These are phyloP conservation scores for Lachancea dasiensis DNA, from an alignment of 805 yeast species.

Conservation along the genomic window DNA sequence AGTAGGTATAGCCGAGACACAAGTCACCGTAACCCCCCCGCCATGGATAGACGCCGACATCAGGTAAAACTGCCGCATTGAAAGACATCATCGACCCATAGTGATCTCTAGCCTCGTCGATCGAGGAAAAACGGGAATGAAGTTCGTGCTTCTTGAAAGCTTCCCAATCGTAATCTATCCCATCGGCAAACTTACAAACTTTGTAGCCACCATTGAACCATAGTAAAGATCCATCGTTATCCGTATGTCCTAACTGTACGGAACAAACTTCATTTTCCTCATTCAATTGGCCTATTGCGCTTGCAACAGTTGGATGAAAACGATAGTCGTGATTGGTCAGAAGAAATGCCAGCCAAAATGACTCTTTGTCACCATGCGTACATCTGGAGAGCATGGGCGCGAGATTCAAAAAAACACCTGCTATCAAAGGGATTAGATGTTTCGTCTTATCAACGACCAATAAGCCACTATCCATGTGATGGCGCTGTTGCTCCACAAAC, in stretches of 20 bases:
- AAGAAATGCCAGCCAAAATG: conserved; percentile 62
- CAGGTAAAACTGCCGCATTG: conserved; percentile 13
- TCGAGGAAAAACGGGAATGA: conserved; percentile 5
- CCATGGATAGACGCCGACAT: conserved; percentile 6
- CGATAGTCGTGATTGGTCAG: conserved; percentile 45
- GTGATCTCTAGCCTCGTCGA: conserved; percentile 8
- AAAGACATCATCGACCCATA: conserved; percentile 11
- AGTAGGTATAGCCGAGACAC: conserved; percentile 9
- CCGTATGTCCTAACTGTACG: conserved; percentile 15
- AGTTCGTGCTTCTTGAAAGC: conserved; percentile 7
- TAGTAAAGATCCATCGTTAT: conserved; percentile 9
- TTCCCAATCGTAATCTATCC: conserved; percentile 12
- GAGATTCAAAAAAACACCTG: conserved; percentile 39
- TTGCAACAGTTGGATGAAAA: conserved; percentile 13
- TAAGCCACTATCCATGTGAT: conserved; percentile 46
- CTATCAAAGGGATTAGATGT: conserved; percentile 45
- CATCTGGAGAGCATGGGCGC: conserved; percentile 42
- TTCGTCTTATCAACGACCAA: conserved; percentile 35
- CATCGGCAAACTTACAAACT: conserved; percentile 14
- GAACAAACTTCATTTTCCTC: conserved; percentile 13
- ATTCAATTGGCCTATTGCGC: conserved; percentile 14
- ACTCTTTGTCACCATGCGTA: conserved; percentile 71
- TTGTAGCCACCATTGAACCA: conserved; percentile 21
- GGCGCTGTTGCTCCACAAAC: conserved; percentile 39
- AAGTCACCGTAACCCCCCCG: conserved; percentile 5